Conservation (phyloP, 176 grass and related monocot species). For the Eleusine coracana region DNA sequence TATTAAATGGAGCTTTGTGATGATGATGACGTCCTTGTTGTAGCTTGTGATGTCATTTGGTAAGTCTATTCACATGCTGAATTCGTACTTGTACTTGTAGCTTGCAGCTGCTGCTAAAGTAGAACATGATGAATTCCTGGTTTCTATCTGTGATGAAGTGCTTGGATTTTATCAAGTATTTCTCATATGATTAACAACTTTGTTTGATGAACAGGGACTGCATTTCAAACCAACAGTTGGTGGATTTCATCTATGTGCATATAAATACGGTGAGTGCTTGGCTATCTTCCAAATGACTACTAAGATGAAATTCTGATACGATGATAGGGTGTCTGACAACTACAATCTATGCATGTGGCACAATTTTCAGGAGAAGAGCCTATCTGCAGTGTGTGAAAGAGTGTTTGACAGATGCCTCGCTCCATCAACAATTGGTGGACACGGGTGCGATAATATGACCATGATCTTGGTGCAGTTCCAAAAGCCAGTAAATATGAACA, state of each 20-base stretch:
- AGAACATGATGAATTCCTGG: neutral
- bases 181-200: conserved; percentile 5
- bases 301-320: conserved; percentile 4
- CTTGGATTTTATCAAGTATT: conserved; percentile 11
- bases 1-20: conserved; percentile 79
- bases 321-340: neutral
- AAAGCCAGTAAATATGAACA: conserved; percentile 43
- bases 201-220: conserved; percentile 73
- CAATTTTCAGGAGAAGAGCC: conserved; percentile 66
- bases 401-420: conserved; percentile 88
- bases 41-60: conserved; percentile 95
- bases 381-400: conserved; percentile 83
- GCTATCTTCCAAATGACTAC: neutral
- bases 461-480: conserved; percentile 97
- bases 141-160: neutral
- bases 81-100: conserved; percentile 12
- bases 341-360: neutral
- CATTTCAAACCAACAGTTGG: conserved; percentile 92
- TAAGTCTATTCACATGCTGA: conserved; percentile 43
- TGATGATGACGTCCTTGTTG: conserved; percentile 80
- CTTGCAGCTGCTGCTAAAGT: conserved; percentile 33
- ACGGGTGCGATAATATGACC: conserved; percentile 98
- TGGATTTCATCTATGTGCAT: conserved; percentile 88
- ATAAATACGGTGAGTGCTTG: conserved; percentile 61
- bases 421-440: conserved; percentile 63